Percentiles rank a stretch among this genome's conserved stretches.
phyloP scores from a whole-genome alignment of 2,329 filamentous ascomycete genomes.

The Sordariomycetes sp. region DNA sequence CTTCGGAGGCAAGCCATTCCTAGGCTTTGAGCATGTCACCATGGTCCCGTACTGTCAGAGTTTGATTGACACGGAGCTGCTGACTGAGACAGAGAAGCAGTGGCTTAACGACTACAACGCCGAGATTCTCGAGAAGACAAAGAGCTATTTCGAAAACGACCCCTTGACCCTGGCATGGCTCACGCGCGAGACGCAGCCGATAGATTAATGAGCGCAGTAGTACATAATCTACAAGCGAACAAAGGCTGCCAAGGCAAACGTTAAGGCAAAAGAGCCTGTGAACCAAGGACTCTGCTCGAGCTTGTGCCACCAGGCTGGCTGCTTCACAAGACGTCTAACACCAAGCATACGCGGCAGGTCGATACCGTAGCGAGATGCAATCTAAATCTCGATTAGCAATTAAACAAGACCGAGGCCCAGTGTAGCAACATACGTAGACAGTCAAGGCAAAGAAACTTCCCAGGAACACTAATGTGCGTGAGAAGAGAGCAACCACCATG shows the following conservation, averaged over 20 bases:
- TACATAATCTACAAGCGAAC: slow-evolving; percentile 30
- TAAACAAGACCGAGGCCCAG: background rate
- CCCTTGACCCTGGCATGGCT: slow-evolving; percentile 69
- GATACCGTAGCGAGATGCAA: slow-evolving; percentile 33
- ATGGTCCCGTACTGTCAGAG: slow-evolving; percentile 93
- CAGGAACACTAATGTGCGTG: slow-evolving; percentile 58
- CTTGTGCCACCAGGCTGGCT: slow-evolving; percentile 33
- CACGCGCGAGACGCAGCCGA: slow-evolving; percentile 71
- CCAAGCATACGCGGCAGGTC: slow-evolving; percentile 26
- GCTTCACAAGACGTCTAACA: slow-evolving; percentile 23
- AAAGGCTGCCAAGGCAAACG: slow-evolving; percentile 57
- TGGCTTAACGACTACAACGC: slow-evolving; percentile 85
- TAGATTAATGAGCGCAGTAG: slow-evolving; percentile 16
- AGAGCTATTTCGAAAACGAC: slow-evolving; percentile 65
- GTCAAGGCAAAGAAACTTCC: slow-evolving; percentile 55
- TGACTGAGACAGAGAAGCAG: slow-evolving; percentile 65
- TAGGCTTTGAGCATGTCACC: slow-evolving; percentile 94
- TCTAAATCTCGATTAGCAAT: slow-evolving; percentile 13
- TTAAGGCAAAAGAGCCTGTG: slow-evolving; percentile 61
- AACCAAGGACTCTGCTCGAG: slow-evolving; percentile 53
- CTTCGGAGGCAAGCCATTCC: slow-evolving; percentile 88
- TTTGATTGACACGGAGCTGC: slow-evolving; percentile 64
- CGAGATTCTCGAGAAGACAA: slow-evolving; percentile 76
- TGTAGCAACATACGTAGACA: slow-evolving; percentile 44
- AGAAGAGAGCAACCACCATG: slow-evolving; percentile 60